A percentile compares a stretch with the other conserved stretches of the same genome.
Evolutionary conservation across 768 basidiomycete species (phyloP).

Genomic region (Panaeolus cyanescens): DNA sequence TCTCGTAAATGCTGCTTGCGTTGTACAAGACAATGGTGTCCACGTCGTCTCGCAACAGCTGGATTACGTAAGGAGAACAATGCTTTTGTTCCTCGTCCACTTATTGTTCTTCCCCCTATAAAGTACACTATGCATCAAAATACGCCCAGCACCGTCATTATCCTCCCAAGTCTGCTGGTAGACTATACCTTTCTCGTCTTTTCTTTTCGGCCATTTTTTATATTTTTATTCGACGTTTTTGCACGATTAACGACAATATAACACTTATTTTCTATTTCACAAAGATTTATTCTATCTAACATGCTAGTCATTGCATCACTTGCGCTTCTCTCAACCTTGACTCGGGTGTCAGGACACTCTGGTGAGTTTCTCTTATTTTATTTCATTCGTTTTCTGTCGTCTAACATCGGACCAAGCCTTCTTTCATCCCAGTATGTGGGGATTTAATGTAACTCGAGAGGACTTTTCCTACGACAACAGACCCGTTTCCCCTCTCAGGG

Average conservation of each 20-base stretch:
- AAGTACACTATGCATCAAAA: not conserved
- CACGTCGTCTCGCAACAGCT: not conserved
- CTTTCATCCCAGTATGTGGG: conserved; percentile 62
- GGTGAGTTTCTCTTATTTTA: conserved; percentile 16
- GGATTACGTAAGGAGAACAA: not conserved
- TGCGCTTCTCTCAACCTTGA: conserved; percentile 13
- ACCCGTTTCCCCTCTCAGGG: conserved; percentile 48
- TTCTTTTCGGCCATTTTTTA: not conserved
- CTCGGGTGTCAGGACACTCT: conserved; percentile 30
- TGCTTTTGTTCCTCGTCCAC: not conserved
- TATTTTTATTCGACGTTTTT: not conserved
- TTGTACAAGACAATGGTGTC: not conserved
- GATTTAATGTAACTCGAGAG: conserved; percentile 63
- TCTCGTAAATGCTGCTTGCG: not conserved
- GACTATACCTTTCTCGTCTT: not conserved
- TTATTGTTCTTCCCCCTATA: not conserved
- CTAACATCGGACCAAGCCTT: conserved; percentile 34
- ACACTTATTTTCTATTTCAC: not conserved
- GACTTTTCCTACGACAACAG: conserved; percentile 66
- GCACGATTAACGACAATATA: not conserved
- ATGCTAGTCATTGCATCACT: conserved; percentile 23
- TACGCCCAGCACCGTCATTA: not conserved
- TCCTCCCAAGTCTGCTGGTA: conserved; percentile 1
- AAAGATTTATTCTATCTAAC: conserved; percentile 5
- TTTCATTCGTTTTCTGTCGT: not conserved